Evolutionary conservation across 768 basidiomycete genomes (phyloP), one percentile per base, ranked within the genome.

Genomic region (Pulveroboletus sp.): DNA sequence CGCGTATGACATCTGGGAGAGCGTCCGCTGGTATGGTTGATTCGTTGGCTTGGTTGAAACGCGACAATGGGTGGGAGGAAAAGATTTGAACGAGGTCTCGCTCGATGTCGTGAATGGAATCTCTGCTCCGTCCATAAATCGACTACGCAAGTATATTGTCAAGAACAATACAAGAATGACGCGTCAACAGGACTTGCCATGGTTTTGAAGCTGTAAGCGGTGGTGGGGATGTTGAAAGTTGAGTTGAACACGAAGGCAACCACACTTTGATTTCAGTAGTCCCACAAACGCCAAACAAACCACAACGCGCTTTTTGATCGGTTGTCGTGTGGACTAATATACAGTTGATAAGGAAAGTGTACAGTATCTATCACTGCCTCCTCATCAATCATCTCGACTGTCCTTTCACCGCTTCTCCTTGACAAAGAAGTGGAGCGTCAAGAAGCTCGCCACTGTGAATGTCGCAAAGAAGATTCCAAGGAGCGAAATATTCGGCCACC

Each of bases 401-500:
- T 21, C 29, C 23, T 8, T 24, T 66, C 53, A 66, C 47, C 66
- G 66, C 50, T 66, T 75, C 75, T 97, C 94, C 69, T 88, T 90
- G 43, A 97, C 94, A 62, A 84, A 94, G 68, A 85, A 84, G 62
- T 95, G 90, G 23, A 97, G 72, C 40, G 81, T 84, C 45, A 92
- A 55, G 67, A 81, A 97, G 68, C 90, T 94, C 31, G 75, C 73
- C 6, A 80, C 64, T 6, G 87, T 92, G 68, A 94, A 93, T 2
- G 75, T 69, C 23, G 79, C 84, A 60, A 98, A 94, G 73, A 93
- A 93, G 40, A 93, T 90, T 6, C 76, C 87, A 6, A 98, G 76
- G 0, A 94, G 70, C 1, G 85, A 77, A 29, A 94, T 89, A 64
- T 99, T 94, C 1, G 97, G 97, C 90, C 90, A 98, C 97, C 97